Evolutionary conservation across 441 rosid species (phyloP).

Genomic region (Jatropha multifida): DNA sequence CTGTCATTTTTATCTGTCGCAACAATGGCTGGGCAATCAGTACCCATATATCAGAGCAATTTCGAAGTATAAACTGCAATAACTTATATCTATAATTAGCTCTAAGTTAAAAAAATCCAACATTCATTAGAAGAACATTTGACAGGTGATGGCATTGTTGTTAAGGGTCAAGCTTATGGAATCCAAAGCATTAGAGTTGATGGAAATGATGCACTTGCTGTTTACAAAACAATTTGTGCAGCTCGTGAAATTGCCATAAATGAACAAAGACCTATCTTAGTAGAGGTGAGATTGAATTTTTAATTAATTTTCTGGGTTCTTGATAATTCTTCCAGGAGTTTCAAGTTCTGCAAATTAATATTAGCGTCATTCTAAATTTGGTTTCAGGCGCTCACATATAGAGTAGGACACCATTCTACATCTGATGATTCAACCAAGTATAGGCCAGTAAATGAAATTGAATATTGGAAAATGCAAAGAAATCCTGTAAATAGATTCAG

Average conservation of each 20-base stretch:
- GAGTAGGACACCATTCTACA: constrained; percentile 89
- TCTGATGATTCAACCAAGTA: constrained; percentile 95
- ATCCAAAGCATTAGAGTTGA: constrained; percentile 83
- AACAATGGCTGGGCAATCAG: constrained; percentile 98
- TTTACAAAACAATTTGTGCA: constrained; percentile 61
- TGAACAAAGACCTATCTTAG: constrained; percentile 64
- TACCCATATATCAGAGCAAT: constrained; percentile 81
- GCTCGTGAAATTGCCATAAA: constrained; percentile 69
- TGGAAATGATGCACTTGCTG: constrained; percentile 86
- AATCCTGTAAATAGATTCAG: constrained; percentile 67
- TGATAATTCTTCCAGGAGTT: neutral
- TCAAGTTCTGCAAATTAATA: too few relatives aligned
- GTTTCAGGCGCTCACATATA: constrained; percentile 69
- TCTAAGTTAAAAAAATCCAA: too few relatives aligned
- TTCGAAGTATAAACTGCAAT: constrained; percentile 57
- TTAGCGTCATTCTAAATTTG: neutral
- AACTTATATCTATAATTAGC: neutral
- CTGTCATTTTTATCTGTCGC: constrained; percentile 79
- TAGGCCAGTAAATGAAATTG: constrained; percentile 63
- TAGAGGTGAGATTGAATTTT: constrained; percentile 50
- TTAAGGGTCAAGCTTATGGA: constrained; percentile 79
- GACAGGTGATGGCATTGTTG: constrained; percentile 83
- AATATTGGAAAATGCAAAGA: constrained; percentile 62
- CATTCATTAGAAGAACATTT: neutral
- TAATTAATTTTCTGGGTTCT: neutral